A percentile compares a stretch with the other conserved stretches of the same genome.
These are phyloP conservation scores for Aspergillus melleus DNA, from an alignment of 2,329 filamentous ascomycete species.

Conservation along the genomic window DNA sequence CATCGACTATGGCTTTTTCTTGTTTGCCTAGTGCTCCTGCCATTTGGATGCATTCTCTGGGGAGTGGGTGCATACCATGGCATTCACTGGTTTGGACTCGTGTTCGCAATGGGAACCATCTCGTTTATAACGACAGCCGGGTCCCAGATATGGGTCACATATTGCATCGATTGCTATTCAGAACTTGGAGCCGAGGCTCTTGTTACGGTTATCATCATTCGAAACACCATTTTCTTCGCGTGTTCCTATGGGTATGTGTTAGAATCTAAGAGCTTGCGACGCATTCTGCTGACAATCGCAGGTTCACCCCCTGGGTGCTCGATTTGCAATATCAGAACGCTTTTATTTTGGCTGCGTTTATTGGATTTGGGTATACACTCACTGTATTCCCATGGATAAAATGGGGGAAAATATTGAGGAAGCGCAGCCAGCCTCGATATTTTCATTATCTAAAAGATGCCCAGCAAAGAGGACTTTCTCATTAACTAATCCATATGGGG, in stretches of 20 bases:
- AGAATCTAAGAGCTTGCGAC: no score
- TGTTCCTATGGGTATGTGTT: background rate
- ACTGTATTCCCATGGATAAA: no score
- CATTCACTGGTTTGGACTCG: background rate
- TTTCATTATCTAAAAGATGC: no score
- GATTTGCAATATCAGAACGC: no score
- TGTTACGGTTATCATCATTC: background rate
- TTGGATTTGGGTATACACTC: no score
- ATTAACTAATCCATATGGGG: no score
- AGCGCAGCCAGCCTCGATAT: no score
- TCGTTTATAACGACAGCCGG: background rate
- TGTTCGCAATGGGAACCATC: background rate
- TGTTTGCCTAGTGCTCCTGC: background rate
- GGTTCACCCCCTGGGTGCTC: no score
- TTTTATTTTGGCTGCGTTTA: no score
- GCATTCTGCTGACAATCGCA: no score
- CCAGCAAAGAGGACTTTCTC: no score
- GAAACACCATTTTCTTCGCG: background rate
- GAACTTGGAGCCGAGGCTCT: background rate
- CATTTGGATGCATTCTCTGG: background rate
- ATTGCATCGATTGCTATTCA: background rate
- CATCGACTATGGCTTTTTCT: background rate
- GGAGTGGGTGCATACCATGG: background rate
- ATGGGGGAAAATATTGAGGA: no score
- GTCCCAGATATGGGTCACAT: background rate